Evolutionary conservation across 495 filamentous ascomycete genomes (phyloP).

Genomic region (Penicillium dipodomyicola): DNA sequence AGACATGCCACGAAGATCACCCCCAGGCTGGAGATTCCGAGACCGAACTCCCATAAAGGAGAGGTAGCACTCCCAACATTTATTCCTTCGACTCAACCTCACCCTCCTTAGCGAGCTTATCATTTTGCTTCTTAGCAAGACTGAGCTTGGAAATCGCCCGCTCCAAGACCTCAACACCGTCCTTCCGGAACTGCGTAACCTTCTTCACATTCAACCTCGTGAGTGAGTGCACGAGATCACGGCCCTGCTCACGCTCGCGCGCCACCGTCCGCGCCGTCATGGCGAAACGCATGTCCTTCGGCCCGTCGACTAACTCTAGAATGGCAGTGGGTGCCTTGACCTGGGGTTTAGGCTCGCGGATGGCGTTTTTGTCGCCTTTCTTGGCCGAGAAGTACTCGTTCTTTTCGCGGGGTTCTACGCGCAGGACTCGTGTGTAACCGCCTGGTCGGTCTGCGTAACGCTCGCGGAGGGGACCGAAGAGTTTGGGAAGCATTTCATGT

Average conservation of each 20-base stretch:
- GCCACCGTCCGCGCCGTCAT: slow-evolving; percentile 82
- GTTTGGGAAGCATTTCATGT: slow-evolving; percentile 69
- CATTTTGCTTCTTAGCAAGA: slow-evolving; percentile 17
- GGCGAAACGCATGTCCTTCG: slow-evolving; percentile 90
- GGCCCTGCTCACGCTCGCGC: slow-evolving; percentile 50
- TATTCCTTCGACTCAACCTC: slow-evolving; percentile 7
- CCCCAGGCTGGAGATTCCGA: not conserved
- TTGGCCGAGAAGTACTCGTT: slow-evolving; percentile 26
- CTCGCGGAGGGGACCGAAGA: slow-evolving; percentile 77
- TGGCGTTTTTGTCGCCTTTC: slow-evolving; percentile 20
- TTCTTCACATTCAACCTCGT: slow-evolving; percentile 78
- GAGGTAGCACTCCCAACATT: slow-evolving; percentile 1
- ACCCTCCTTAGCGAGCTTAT: slow-evolving; percentile 12
- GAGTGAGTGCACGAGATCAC: slow-evolving; percentile 58
- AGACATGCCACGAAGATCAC: not conserved
- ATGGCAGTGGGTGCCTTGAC: slow-evolving; percentile 88
- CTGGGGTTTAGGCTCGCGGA: slow-evolving; percentile 31
- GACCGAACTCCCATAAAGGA: not conserved
- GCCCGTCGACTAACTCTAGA: slow-evolving; percentile 94
- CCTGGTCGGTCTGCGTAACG: slow-evolving; percentile 81
- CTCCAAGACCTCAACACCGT: slow-evolving; percentile 67
- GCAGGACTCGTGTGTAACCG: slow-evolving; percentile 91
- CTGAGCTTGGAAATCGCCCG: slow-evolving; percentile 64
- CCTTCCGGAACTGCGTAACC: slow-evolving; percentile 72
- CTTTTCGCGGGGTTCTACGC: slow-evolving; percentile 67